Evolutionary conservation across 1,284 basidiomycete genomes (phyloP), one percentile per base, ranked within the genome.

Genomic region (Schizopora paradoxa): DNA sequence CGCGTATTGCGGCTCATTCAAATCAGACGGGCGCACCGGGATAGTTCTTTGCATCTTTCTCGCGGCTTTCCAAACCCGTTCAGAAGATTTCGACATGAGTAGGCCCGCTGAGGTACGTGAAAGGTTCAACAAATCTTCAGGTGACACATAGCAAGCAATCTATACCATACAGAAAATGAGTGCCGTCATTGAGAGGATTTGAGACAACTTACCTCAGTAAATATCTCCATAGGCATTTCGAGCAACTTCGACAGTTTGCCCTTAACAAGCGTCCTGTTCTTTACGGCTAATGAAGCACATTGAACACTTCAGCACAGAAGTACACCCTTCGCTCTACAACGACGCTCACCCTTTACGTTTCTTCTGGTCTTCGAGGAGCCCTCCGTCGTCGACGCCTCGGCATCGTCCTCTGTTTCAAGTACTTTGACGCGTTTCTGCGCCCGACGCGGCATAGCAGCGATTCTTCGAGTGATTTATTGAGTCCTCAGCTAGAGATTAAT

Each of bases 11-110:
- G 62, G 59, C 35, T 68, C 66, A 22, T 53, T 58, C 36, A 66
- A 36, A 45, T 66, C 65, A 5, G 53, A 39, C 7, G 66, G 67
- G 47, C 62, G 63, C 6, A 60, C 54, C 1, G 63, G 63, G n/a
- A 62, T 50, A 16, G 45, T 54, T n/a, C n/a, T n/a, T 27, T 45
- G 26, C 25, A 21, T 43, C 11, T 27, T 21, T 7, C 47, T 27
- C 10, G 54, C 50, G n/a, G 42, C 36, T 10, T 43, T 38, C 54
- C 54, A 55, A 14, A 52, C 42, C 5, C 31, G 31, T 32, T 33
- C 28, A n/a, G 52, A 52, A n/a, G 22, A 16, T 14, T 47, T 45
- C 6, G 50, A 43, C 52, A 52, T 54, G 4, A 54, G 33, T 2
- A 48, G 14, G 5, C 32, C n/a, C 33, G 49, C 54, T 8, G 52